These are phyloP conservation scores for Chimonanthus praecox DNA, from an alignment of 164 flowering plant genomes.

Conservation along the genomic window DNA sequence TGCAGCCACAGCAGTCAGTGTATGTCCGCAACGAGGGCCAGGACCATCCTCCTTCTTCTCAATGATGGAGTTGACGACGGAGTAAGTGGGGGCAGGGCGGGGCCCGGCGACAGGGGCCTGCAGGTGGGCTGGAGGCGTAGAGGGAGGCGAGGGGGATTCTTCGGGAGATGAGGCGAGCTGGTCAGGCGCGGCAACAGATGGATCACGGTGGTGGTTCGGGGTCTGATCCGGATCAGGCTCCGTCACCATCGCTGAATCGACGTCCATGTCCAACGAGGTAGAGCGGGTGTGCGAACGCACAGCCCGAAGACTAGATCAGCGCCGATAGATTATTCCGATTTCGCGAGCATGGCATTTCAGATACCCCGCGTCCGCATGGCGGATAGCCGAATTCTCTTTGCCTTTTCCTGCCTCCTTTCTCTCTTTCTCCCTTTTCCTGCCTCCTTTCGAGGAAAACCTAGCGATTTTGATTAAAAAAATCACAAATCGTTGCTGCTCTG, in stretches of 20 bases:
- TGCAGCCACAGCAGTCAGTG: constrained; percentile 89
- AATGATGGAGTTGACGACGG: constrained; percentile 70
- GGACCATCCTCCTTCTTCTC: constrained; percentile 98
- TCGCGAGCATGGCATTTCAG: not conserved
- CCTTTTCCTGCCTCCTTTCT: not conserved
- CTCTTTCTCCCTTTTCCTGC: not conserved
- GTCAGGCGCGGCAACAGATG: constrained; percentile 10
- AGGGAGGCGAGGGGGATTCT: constrained; percentile 19
- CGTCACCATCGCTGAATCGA: constrained; percentile 49
- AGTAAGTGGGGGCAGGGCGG: constrained; percentile 77
- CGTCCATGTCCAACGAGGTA: constrained; percentile 35
- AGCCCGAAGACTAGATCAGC: not conserved
- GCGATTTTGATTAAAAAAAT: not conserved
- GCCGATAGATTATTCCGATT: not conserved
- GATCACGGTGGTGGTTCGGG: constrained; percentile 9
- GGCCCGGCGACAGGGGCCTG: constrained; percentile 64
- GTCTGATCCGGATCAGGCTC: constrained; percentile 52
- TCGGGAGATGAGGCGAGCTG: constrained; percentile 4
- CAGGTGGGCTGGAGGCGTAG: constrained; percentile 20
- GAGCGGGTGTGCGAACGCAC: not conserved
- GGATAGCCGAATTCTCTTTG: not conserved
- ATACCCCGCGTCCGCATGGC: constrained; percentile 3
- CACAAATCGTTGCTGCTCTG: too few relatives aligned
- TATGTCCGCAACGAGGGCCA: constrained; percentile 97
- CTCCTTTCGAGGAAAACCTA: not conserved